Evolutionary conservation across 345 rosid species (phyloP).

Genomic region (Litchi chinensis): DNA sequence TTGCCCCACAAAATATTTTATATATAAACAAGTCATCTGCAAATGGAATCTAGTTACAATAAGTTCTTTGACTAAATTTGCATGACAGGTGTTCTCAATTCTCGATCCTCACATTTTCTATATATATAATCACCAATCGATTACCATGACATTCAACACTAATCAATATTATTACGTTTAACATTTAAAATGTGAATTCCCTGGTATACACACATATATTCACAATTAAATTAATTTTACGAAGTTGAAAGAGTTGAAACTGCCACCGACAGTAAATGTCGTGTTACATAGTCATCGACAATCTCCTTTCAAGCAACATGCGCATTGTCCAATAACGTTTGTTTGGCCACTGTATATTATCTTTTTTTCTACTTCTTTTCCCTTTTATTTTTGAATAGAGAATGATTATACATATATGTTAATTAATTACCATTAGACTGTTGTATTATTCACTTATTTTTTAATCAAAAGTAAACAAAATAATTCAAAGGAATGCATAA

Average conservation of each 20-base stretch:
- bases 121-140: neutral
- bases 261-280: neutral
- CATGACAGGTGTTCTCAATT: neutral
- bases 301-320: constrained; percentile 1
- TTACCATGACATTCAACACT: too few species aligned
- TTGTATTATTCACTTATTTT: too few species aligned
- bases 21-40: constrained; percentile 8
- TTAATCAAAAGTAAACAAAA: too few species aligned
- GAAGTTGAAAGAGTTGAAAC: neutral
- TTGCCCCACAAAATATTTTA: neutral
- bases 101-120: neutral
- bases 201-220: too few species aligned
- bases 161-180: too few species aligned
- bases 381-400: too few species aligned
- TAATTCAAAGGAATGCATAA: too few species aligned
- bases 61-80: neutral
- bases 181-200: neutral
- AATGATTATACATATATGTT: too few species aligned
- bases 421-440: too few species aligned
- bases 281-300: neutral
- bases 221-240: neutral
- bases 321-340: neutral
- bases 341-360: neutral
- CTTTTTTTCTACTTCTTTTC: neutral
- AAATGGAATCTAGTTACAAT: neutral